Evolutionary conservation across 129 eudicot species (phyloP).

Genomic region (Saposhnikovia divaricata): DNA sequence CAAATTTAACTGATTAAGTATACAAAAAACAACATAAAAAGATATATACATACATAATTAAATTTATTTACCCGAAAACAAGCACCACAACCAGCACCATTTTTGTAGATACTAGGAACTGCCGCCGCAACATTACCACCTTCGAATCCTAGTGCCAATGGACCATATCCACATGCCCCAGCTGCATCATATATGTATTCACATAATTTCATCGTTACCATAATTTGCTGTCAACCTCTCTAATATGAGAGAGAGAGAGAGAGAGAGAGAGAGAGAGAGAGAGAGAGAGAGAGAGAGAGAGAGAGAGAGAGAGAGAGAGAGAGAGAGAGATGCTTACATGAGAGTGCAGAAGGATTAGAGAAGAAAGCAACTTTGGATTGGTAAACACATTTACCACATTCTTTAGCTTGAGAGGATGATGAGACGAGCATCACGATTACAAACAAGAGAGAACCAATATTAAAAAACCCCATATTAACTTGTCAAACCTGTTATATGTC

Average conservation of each 20-base stretch:
- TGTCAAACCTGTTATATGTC: too few relatives aligned
- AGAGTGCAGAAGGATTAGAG: constrained; percentile 49
- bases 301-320: too few relatives aligned
- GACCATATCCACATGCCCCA: constrained; percentile 91
- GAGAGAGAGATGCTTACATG: constrained; percentile 35
- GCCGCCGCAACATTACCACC: constrained; percentile 73
- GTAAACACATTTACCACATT: constrained; percentile 69
- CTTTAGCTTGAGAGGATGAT: constrained; percentile 26
- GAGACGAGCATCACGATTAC: constrained; percentile 19
- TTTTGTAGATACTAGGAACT: constrained; percentile 50
- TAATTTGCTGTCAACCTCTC: neutral
- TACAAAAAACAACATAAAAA: neutral
- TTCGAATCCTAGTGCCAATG: constrained; percentile 43
- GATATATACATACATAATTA: too few relatives aligned
- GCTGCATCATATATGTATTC: constrained; percentile 33
- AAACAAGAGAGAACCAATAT: constrained; percentile 18
- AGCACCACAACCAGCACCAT: constrained; percentile 91
- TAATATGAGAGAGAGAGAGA: too few relatives aligned
- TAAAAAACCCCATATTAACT: neutral
- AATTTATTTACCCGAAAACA: constrained; percentile 51
- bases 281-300: too few relatives aligned
- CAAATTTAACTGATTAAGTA: too few relatives aligned
- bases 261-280: too few relatives aligned
- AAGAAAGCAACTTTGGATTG: constrained; percentile 58
- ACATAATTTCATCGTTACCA: neutral